A percentile compares a stretch with the other conserved stretches of the same genome.
phyloP scores from a whole-genome alignment of 2,329 filamentous ascomycete species.

The Neofusicoccum cordaticola region DNA sequence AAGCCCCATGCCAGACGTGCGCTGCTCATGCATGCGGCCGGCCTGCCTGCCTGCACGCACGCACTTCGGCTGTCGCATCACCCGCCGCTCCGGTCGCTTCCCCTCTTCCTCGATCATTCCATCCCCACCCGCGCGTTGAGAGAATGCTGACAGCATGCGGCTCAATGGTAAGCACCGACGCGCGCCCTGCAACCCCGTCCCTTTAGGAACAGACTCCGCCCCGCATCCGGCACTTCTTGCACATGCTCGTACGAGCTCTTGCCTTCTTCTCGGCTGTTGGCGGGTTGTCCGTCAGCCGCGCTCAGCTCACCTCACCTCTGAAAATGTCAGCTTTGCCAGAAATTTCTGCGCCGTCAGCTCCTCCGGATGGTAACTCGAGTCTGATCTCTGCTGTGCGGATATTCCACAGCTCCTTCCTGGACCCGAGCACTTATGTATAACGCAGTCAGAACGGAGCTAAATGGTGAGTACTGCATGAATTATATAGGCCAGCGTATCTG shows the following conservation, averaged over 20 bases:
- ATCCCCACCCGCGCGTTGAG: neutral
- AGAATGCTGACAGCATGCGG: neutral
- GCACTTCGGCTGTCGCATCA: neutral
- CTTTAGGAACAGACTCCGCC: neutral
- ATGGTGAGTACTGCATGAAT: too few relatives aligned
- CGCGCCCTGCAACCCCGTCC: neutral
- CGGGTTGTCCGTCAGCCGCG: neutral
- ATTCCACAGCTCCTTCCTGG: too few relatives aligned
- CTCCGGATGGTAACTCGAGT: neutral
- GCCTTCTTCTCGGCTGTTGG: neutral
- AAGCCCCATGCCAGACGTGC: neutral
- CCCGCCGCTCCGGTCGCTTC: neutral
- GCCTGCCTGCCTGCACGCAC: neutral
- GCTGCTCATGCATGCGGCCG: neutral
- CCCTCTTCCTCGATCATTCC: too few relatives aligned
- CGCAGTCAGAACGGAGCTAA: too few relatives aligned
- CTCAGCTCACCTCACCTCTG: neutral
- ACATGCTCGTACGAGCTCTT: neutral
- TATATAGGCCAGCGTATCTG: too few relatives aligned
- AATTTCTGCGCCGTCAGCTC: neutral
- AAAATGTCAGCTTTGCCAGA: neutral
- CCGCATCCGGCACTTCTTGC: neutral
- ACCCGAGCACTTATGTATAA: too few relatives aligned
- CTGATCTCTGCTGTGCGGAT: neutral
- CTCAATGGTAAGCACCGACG: neutral